Conservation (phyloP, 331 rosid genomes). For the Pyracantha coccinea region DNA sequence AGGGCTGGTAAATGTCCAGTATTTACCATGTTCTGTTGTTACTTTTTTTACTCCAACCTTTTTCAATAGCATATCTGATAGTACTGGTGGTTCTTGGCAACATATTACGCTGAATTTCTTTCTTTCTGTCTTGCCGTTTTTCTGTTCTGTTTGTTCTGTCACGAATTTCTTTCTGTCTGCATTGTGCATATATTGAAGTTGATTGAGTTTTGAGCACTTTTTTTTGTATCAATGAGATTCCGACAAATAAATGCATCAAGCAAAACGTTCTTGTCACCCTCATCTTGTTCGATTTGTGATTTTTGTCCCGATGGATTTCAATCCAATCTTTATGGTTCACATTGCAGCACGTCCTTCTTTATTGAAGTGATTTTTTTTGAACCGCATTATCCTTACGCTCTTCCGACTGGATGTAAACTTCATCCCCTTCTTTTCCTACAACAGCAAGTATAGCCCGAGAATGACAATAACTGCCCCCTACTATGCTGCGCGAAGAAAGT, state of each 20-base stretch:
- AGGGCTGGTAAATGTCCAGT: neutral
- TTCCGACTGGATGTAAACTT: neutral
- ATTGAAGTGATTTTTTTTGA: neutral
- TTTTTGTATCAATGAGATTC: no score
- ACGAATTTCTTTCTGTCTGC: neutral
- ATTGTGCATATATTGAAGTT: neutral
- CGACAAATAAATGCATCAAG: neutral
- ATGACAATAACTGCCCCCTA: constrained; percentile 49
- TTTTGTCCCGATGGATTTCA: neutral
- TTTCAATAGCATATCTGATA: neutral
- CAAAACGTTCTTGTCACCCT: neutral
- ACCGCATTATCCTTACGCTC: constrained; percentile 10
- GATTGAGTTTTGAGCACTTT: neutral
- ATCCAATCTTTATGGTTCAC: neutral
- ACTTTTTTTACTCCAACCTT: neutral
- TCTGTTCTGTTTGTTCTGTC: neutral
- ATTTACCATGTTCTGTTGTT: neutral
- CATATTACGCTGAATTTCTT: neutral
- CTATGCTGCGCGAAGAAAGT: constrained; percentile 37
- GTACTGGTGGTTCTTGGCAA: neutral
- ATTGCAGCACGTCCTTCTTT: neutral
- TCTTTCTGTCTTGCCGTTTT: neutral
- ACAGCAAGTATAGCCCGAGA: constrained; percentile 33
- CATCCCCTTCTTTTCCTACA: no score
- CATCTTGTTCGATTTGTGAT: neutral